Percentiles rank a stretch among this genome's conserved stretches.
These are phyloP conservation scores for Fraxinus pennsylvanica DNA, from an alignment of 257 asterid species.

Conservation along the genomic window DNA sequence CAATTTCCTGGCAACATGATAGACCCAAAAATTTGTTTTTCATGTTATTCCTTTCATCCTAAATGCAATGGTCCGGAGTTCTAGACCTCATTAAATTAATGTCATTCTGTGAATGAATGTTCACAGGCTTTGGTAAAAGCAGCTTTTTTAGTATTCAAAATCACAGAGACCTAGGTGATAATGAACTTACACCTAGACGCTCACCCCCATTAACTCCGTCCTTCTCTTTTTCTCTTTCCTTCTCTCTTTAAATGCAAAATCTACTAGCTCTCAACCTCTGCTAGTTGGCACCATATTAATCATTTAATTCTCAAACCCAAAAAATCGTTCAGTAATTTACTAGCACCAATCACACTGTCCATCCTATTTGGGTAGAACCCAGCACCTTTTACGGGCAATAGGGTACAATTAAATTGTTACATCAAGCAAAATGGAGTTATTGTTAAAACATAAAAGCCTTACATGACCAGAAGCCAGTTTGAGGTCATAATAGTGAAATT, in stretches of 20 bases:
- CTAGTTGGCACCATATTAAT: background rate
- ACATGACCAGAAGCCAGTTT: constrained; percentile 79
- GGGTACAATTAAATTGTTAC: too few species aligned
- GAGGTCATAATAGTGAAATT: constrained; percentile 67
- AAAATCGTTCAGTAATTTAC: background rate
- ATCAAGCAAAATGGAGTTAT: too few species aligned
- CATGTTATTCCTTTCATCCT: background rate
- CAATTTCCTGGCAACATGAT: too few species aligned
- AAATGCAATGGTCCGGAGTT: background rate
- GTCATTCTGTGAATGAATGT: background rate
- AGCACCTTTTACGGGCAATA: too few species aligned
- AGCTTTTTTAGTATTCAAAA: background rate
- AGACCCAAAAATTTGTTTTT: background rate
- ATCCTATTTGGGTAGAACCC: too few species aligned
- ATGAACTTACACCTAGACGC: background rate
- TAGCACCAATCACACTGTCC: too few species aligned
- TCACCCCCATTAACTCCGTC: background rate
- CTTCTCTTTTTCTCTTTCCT: background rate
- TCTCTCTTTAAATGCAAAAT: background rate
- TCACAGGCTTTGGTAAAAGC: background rate
- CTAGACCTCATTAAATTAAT: background rate
- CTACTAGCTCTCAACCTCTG: background rate
- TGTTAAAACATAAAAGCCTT: constrained; percentile 18
- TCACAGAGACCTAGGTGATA: background rate
- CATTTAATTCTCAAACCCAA: background rate